Conservation (phyloP, 768 basidiomycete genomes). For the Boletus speciosus region DNA sequence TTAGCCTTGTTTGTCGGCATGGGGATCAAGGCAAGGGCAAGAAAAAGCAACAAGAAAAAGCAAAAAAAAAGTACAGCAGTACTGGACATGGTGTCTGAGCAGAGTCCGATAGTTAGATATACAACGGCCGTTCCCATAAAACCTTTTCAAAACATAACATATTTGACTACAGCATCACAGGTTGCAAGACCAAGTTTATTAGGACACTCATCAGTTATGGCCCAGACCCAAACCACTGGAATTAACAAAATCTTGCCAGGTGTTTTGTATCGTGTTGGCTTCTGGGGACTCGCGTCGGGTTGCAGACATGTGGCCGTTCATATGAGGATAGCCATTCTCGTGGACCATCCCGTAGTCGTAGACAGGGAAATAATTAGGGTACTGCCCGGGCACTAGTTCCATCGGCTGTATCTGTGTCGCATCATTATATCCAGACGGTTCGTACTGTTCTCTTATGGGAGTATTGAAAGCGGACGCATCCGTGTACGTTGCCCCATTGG, state of each 20-base stretch:
- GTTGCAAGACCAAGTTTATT: slow-evolving; percentile 8
- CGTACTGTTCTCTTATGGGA: slow-evolving; percentile 25
- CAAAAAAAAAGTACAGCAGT: slow-evolving; percentile 15
- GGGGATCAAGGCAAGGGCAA: neutral
- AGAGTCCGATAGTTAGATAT: slow-evolving; percentile 18
- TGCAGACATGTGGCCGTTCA: slow-evolving; percentile 37
- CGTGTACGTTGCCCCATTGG: slow-evolving; percentile 21
- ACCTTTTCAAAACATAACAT: slow-evolving; percentile 7
- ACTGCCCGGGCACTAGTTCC: slow-evolving; percentile 34
- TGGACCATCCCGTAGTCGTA: slow-evolving; percentile 58
- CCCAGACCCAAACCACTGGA: slow-evolving; percentile 24
- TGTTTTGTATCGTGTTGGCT: slow-evolving; percentile 53
- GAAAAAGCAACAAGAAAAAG: slow-evolving; percentile 14
- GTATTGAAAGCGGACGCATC: slow-evolving; percentile 25
- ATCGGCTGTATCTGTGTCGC: slow-evolving; percentile 28
- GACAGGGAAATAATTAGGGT: slow-evolving; percentile 73
- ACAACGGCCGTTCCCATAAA: slow-evolving; percentile 9
- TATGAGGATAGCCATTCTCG: slow-evolving; percentile 34
- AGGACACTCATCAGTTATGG: slow-evolving; percentile 7
- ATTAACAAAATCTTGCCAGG: slow-evolving; percentile 62
- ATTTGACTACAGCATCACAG: slow-evolving; percentile 8
- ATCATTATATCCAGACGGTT: slow-evolving; percentile 20
- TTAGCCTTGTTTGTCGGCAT: slow-evolving; percentile 22
- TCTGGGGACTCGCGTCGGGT: slow-evolving; percentile 47
- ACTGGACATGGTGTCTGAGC: neutral